Percentiles rank a stretch among this genome's conserved stretches.
Conservation (phyloP, 176 grass and related monocot species). For the Stipa capillata region DNA sequence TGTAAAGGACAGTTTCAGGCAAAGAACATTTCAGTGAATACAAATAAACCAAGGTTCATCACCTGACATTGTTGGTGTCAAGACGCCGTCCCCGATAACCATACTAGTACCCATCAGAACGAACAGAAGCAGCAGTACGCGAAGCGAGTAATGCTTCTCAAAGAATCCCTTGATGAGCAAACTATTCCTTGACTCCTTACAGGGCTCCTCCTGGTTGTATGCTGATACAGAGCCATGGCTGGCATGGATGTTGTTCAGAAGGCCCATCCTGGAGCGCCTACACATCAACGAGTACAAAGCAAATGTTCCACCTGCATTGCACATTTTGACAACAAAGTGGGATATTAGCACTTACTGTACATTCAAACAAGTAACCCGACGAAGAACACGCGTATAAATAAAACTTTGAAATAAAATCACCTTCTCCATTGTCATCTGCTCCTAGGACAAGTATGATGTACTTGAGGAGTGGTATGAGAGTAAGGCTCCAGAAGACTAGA, state of each 20-base stretch:
- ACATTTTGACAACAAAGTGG: neutral
- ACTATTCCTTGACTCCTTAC: slow-evolving; percentile 40
- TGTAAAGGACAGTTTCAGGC: neutral
- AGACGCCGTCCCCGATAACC: slow-evolving; percentile 82
- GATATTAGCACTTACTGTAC: neutral
- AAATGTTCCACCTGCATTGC: slow-evolving; percentile 71
- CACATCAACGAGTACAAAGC: slow-evolving; percentile 86
- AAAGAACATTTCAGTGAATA: neutral
- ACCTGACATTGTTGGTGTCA: slow-evolving; percentile 94
- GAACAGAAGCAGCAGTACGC: slow-evolving; percentile 53
- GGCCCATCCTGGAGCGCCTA: slow-evolving; percentile 66
- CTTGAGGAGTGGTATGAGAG: slow-evolving; percentile 69
- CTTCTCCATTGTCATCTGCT: slow-evolving; percentile 92
- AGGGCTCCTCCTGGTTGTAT: slow-evolving; percentile 24
- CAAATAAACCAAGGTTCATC: neutral
- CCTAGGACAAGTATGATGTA: slow-evolving; percentile 84
- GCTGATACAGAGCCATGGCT: slow-evolving; percentile 28
- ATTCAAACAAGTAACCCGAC: neutral
- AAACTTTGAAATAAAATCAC: neutral
- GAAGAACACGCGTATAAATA: neutral
- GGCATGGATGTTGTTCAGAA: slow-evolving; percentile 35
- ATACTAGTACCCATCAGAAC: slow-evolving; percentile 83
- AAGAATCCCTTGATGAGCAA: slow-evolving; percentile 51
- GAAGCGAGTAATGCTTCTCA: slow-evolving; percentile 59
- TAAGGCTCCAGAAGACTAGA: slow-evolving; percentile 91